Evolutionary conservation across 805 yeast species (phyloP), one percentile per base, ranked within the genome.

Genomic region (Kodamaea leandrae): DNA sequence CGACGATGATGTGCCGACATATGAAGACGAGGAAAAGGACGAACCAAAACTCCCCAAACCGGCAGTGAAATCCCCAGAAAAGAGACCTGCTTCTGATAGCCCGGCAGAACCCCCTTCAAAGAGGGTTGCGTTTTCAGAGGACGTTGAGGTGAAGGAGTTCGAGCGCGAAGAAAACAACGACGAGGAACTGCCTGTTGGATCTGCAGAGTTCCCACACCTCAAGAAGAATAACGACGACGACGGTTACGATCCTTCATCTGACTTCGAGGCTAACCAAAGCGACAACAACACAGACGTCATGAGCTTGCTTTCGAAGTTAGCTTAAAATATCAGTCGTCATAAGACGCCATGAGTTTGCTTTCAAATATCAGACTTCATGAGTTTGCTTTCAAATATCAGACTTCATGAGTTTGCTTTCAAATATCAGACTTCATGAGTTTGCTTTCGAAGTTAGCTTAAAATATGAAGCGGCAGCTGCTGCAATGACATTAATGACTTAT

Each of bases 101-200:
- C n/a, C 14, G 24, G 36, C 19, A 27, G 49, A 44, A 19, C 25
- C 49, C 42, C 24, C 48, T 37, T 41, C 52, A 6, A 65, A 62
- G 41, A 55, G 64, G 27, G 74, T 68, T 6, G 72, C 73, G 19
- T 68, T 68, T 42, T 61, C 71, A 0, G 72, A 68, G 37, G 66
- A 67, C 32, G 55, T 68, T 13, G 68, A 68, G 48, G 57, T 68
- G 21, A 68, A 68, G 44, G 74, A 68, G 46, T 68, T 54, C 42
- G 68, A 62, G 20, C 47, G 66, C 6, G 74, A 68, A 34, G 70
- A 64, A n/a, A 55, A 57, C 20, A 47, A 15, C 20, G 26, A 21
- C 8, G 33, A 34, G 25, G 36, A 37, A 5, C 16, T 27, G 13
- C 29, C 36, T 6, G 25, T 32, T 17, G 33, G 33, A n/a, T 32